Base-by-base conservation (phyloP, 2,329 filamentous ascomycete species). In the Zymoseptoria crescenta region DNA sequence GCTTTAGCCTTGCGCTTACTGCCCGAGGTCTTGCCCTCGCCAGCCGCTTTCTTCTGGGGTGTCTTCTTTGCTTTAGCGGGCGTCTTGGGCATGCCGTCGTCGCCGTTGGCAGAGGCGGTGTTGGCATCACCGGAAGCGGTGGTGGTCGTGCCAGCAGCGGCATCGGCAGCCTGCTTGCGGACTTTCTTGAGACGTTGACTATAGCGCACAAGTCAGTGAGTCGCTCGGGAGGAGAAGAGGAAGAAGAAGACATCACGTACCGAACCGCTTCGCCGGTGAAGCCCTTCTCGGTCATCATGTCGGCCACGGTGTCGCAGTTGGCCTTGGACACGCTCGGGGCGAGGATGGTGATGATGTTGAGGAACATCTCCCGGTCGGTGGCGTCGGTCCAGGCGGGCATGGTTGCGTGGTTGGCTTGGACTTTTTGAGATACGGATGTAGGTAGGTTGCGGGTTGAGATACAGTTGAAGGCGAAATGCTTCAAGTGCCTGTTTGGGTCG, bases 321-420 rank as follows among this genome's bases (percentile, higher is more conserved):
- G 45, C n/a, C 16, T 13, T 13, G 35, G 2, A 5, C 8, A 30
- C 35, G 29, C 30, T 59, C 19, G 54, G 50, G 9, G 41, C 20
- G 49, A 48, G 5, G 28, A 52, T 24, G 54, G 56, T 41, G 56
- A 56, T 56, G 54, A 61, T 48, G 35, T n/a, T 49, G 54, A 61
- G 56, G 13, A 61, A 41, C 28, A 61, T 45, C 24, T 56, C 41
- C 49, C 50, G 53, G 29, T 61, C 59, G 30, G 28, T 10, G 13
- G 54, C 29, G 54, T 61, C 56, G 51, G 58, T 51, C 59, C 59
- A 61, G 16, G 54, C 52, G 30, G 54, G 51, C 35, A 54, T 61
- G 35, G 1, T 56, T 45, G 35, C 55, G 48, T 49, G 20, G 6
- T 29, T 49, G 27, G 30, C 3, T 41, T n/a, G 35, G 35, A 16